Evolutionary conservation across 768 basidiomycete genomes (phyloP), one percentile per base, ranked within the genome.

Genomic region (Naganishia vishniacii): DNA sequence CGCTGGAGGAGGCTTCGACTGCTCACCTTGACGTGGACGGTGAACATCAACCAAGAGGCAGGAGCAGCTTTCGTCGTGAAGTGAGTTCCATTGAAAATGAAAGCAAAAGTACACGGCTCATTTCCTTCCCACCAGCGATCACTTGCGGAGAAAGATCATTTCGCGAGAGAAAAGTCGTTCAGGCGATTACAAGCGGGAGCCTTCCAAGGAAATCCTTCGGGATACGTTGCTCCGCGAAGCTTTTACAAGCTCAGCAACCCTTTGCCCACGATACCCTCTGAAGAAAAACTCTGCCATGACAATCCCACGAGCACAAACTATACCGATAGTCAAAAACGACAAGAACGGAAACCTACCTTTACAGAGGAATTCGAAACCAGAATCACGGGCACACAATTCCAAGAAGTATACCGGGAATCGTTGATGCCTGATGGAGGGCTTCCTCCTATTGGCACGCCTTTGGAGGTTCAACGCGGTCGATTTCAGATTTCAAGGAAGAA

Each of bases 231-330:
- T 4, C 88, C 88, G 7, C 87, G 86, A 6, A 83, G 85, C 61
- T 90, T 86, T 73, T 90, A 90, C 79, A 85, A 86, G 71, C 81
- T 90, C 32, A 82, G 85, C n/a, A n/a, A n/a, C 25, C 79, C 81
- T 26, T 80, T 87, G 3, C 81, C 80, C 58, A 85, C 84, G 9
- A 80, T 88, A 26, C 84, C 79, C 16, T 51, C 48, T 7, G 41
- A 40, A 16, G 60, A 47, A 16, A 37, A 23, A 28, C 29, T 44
- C 61, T 84, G 83, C 23, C 85, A 85, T 4, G 79, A 82, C 34
- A 83, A 85, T 60, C 79, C 81, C 12, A 82, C 66, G 77, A 80
- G 4, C 16, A 28, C 40, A 13, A 56, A 29, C 34, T 40, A n/a
- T n/a, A 37, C 1, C 7, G 32, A 3, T 20, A 1, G 37, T 25